Base-by-base conservation (phyloP, 2,329 filamentous ascomycete genomes). In the Talaromyces sp. region DNA sequence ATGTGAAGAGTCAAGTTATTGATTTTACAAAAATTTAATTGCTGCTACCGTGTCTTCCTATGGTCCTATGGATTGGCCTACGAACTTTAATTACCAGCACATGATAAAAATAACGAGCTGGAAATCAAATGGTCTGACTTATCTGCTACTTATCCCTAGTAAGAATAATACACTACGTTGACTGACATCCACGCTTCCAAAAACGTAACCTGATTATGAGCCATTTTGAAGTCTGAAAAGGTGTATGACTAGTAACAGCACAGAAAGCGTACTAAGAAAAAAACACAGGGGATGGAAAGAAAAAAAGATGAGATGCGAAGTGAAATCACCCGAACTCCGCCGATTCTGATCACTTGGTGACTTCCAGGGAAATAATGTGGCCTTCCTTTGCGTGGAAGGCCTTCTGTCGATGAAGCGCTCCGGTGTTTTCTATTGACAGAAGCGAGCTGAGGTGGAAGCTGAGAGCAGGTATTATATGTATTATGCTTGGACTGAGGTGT, bases 391-490 rank as follows among this genome's bases (percentile, higher is more conserved):
- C 39, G 18, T 56, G 35, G 60, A 40, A 60, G 52, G 42, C 44
- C 57, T 46, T 18, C 52, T 56, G 40, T 57, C 58, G 62, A 50
- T 50, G 42, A 42, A 63, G 62, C 54, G 62, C 52, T 57, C 57
- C 52, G 62, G 42, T 57, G 28, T 60, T 44, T 50, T 58, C 40
- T 60, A 56, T 50, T 56, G 58, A 55, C 40, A 57, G 40, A 35
- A 60, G 46, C 48, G 50, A 56, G 57, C 37, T 55, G 40, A 42
- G 48, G 58, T 57, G 48, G 48, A 50, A 44, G 58, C 39, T 40
- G 62, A 60, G 46, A 60, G 46, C 50, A 63, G 48, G 50, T 60
- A 63, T 63, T 63, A 63, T 60, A 57, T 56, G 62, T 63, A 63
- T 60, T 63, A 63, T 60, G 62, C 62, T 60, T 63, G 18, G 61